A percentile compares a stretch with the other conserved stretches of the same genome.
Conservation (phyloP, 1,284 basidiomycete species). For the Puccinia horiana region DNA sequence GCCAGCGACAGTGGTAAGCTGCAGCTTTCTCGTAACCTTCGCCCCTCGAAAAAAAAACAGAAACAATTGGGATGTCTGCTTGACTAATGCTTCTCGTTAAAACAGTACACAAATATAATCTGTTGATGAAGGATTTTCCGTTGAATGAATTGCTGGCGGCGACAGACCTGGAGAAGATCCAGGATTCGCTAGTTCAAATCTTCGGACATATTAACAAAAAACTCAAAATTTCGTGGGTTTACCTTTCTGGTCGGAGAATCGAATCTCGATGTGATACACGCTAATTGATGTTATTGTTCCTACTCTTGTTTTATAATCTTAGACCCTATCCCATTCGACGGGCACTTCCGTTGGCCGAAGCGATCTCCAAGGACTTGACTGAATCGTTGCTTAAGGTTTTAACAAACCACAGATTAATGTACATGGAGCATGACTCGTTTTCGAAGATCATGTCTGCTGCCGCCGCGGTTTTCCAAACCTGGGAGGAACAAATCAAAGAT, state of each 20-base stretch:
- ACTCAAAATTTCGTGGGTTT: slow-evolving; percentile 72
- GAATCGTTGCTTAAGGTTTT: slow-evolving; percentile 89
- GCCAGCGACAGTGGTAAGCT: slow-evolving; percentile 77
- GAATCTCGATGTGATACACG: neutral
- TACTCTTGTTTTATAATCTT: slow-evolving; percentile 34
- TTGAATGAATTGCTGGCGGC: slow-evolving; percentile 93
- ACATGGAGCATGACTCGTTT: slow-evolving; percentile 91
- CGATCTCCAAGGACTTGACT: slow-evolving; percentile 95
- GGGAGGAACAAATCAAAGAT: slow-evolving; percentile 97
- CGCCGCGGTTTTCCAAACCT: slow-evolving; percentile 81
- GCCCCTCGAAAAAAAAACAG: neutral
- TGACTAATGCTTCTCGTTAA: neutral
- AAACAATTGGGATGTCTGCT: neutral
- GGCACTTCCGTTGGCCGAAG: slow-evolving; percentile 92
- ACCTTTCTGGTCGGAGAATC: neutral
- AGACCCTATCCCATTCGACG: slow-evolving; percentile 89
- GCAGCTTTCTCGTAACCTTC: neutral
- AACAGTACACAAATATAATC: slow-evolving; percentile 91
- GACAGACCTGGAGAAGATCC: slow-evolving; percentile 90
- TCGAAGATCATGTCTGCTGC: slow-evolving; percentile 78
- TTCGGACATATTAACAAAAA: slow-evolving; percentile 95
- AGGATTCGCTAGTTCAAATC: slow-evolving; percentile 81
- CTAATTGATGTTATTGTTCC: neutral
- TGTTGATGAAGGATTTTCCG: slow-evolving; percentile 98
- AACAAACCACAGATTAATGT: slow-evolving; percentile 82